Conservation (phyloP, 169 alveolate species). For the Theileria annulata region DNA sequence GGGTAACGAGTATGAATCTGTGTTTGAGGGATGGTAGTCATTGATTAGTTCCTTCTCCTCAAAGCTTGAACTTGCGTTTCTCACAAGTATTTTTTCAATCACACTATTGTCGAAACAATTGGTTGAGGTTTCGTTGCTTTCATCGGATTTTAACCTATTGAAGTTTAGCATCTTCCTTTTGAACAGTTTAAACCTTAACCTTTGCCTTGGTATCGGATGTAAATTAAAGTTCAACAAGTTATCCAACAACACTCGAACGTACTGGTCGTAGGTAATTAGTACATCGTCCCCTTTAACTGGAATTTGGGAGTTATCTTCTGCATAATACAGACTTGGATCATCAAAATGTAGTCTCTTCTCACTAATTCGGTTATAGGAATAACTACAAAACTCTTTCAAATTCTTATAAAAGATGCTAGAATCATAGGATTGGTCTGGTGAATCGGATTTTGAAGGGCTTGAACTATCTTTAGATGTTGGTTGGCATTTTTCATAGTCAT, state of each 20-base stretch:
- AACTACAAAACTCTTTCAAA: conserved; percentile 7
- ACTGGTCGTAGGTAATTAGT: conserved; percentile 46
- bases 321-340: background rate
- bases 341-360: background rate
- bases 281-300: background rate
- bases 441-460: background rate
- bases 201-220: conserved; percentile 56
- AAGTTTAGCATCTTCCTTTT: conserved; percentile 17
- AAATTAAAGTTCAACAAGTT: conserved; percentile 30
- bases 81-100: conserved; percentile 44
- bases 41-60: conserved; percentile 29
- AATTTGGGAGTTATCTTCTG: background rate
- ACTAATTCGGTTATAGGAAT: background rate
- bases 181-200: conserved; percentile 51
- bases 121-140: background rate
- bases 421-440: background rate
- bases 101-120: conserved; percentile 4
- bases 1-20: conserved; percentile 21
- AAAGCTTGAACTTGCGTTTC: conserved; percentile 33
- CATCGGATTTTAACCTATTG: background rate
- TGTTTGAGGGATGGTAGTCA: background rate
- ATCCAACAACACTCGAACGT: conserved; percentile 42
- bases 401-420: background rate
- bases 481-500: background rate
- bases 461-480: background rate